Evolutionary conservation across 2,329 filamentous ascomycete species (phyloP), one percentile per base, ranked within the genome.

Genomic region (Lachnellula hyalina): DNA sequence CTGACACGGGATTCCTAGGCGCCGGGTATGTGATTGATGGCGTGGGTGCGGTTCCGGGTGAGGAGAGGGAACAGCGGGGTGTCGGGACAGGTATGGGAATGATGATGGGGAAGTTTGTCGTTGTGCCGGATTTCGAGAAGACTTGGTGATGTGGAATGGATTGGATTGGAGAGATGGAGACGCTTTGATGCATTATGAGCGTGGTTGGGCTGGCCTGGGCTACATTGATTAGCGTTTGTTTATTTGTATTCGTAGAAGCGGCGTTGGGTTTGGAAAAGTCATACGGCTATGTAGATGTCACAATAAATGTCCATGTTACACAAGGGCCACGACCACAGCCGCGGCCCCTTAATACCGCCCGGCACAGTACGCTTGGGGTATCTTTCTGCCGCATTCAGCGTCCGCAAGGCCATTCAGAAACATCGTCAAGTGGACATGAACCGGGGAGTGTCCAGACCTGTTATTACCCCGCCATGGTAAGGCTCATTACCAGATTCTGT

Each of bases 91-190:
- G 80, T 32, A 77, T 80, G 54, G 81, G 81, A 47, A 84, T 86
- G 80, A 77, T 86, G 55, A 79, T 81, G 74, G 82, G 81, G 49
- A 80, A 81, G 57, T 85, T 85, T 67, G 76, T 82, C 17, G 71
- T 83, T 17, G 80, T 79, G 25, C 82, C 82, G 7, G 74, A 78
- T 45, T 85, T 79, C 74, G 76, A 75, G 38, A 80, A 83, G 49
- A 79, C 12, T 40, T 40, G 36, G 36, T 40, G 36, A 40, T 40
- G 14, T 17, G 36, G 36, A 17, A 3, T 40, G 17, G 36, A 40
- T 12, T 40, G 36, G 12, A 14, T 40, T 14, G 36, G 6, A 17
- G 9, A 40, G 36, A 6, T 2, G 12, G 2, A 14, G 7, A 40
- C 14, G 9, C 12, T 17, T 40, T 17, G 17, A 40, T 40, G 38